A percentile compares a stretch with the other conserved stretches of the same genome.
Conservation (phyloP, 495 filamentous ascomycete species). For the Aspergillus campestris region DNA sequence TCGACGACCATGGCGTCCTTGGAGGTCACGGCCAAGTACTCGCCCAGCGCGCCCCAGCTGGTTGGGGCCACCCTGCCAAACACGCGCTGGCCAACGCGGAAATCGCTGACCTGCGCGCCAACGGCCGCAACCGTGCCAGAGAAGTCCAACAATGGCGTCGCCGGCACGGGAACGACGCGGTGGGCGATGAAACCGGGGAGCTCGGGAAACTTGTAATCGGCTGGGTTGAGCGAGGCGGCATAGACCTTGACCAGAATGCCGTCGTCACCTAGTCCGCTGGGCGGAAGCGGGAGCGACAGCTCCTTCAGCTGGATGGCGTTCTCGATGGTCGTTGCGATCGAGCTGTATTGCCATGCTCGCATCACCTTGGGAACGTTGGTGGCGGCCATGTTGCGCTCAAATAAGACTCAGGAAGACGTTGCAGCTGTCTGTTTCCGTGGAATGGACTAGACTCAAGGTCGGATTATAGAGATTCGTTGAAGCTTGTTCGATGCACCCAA, state of each 20-base stretch:
- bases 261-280: slow-evolving; percentile 24
- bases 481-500: too few relatives aligned
- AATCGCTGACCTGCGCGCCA: slow-evolving; percentile 19
- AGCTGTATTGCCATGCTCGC: too few relatives aligned
- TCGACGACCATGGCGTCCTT: slow-evolving; percentile 15
- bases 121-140: slow-evolving; percentile 49
- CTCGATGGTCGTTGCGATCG: too few relatives aligned
- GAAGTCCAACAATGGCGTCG: slow-evolving; percentile 56
- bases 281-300: too few relatives aligned
- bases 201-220: slow-evolving; percentile 64
- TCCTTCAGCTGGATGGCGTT: too few relatives aligned
- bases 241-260: slow-evolving; percentile 51
- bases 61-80: slow-evolving; percentile 41
- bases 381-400: too few relatives aligned
- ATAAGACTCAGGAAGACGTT: too few relatives aligned
- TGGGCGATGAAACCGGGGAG: slow-evolving; percentile 33
- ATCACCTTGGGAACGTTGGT: too few relatives aligned
- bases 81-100: slow-evolving; percentile 46
- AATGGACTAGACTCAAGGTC: too few relatives aligned
- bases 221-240: slow-evolving; percentile 54
- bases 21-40: slow-evolving; percentile 38
- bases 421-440: too few relatives aligned
- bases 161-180: slow-evolving; percentile 35
- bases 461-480: too few relatives aligned
- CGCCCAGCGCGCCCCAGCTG: slow-evolving; percentile 41